These are phyloP conservation scores for Monoraphidium neglectum DNA, from an alignment of 139 green algal species.

Conservation along the genomic window DNA sequence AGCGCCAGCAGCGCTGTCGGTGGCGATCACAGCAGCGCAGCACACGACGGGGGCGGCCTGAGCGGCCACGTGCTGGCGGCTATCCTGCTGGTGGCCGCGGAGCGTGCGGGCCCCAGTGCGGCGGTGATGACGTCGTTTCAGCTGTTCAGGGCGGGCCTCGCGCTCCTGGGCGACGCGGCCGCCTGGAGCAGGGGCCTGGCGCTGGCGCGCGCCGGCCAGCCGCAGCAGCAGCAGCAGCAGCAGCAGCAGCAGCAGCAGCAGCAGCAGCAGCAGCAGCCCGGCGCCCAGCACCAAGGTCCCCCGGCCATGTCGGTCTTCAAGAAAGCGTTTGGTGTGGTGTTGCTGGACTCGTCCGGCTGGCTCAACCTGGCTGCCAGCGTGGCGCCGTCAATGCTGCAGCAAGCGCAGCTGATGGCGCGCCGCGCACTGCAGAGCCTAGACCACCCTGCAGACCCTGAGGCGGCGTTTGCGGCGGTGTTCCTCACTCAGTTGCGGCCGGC, in stretches of 20 bases:
- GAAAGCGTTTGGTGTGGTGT: constrained; percentile 41
- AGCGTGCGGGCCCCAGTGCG: constrained; percentile 10
- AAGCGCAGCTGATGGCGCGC: constrained; percentile 40
- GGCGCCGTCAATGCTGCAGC: constrained; percentile 37
- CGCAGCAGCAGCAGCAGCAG: neutral
- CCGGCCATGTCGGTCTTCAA: constrained; percentile 38
- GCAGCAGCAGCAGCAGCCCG: constrained; percentile 3
- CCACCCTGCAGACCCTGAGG: constrained; percentile 39
- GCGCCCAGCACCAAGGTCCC: constrained; percentile 17
- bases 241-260: constrained; percentile 8
- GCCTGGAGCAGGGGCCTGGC: constrained; percentile 48
- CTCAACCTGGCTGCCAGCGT: constrained; percentile 63
- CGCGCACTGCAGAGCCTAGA: constrained; percentile 49
- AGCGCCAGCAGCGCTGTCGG: neutral
- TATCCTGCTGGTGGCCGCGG: constrained; percentile 39
- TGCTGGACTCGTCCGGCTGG: constrained; percentile 68
- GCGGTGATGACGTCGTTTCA: constrained; percentile 61
- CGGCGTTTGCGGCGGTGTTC: constrained; percentile 58
- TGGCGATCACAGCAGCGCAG: neutral
- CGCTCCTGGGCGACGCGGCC: constrained; percentile 42
- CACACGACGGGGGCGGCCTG: neutral
- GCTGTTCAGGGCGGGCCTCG: constrained; percentile 53
- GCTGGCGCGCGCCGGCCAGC: constrained; percentile 35
- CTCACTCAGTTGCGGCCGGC: constrained; percentile 16
- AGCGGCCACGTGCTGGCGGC: constrained; percentile 49